Percentiles rank a stretch among this genome's conserved stretches.
phyloP scores from a whole-genome alignment of 805 yeast species.

The Scheffersomyces amazonensis region DNA sequence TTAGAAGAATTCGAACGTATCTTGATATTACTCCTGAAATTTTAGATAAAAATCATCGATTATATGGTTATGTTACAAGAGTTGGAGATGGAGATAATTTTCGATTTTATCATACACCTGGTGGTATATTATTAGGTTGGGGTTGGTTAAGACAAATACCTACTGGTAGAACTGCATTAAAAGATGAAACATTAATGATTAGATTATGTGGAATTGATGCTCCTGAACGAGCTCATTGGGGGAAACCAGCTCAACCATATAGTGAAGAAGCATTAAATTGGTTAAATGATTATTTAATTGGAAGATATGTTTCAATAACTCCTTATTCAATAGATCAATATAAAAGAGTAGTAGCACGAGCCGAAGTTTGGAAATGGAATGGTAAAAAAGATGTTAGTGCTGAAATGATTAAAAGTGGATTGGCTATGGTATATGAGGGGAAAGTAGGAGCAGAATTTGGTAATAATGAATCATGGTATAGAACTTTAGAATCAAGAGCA shows the following conservation, averaged over 20 bases:
- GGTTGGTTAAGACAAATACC: constrained; percentile 82
- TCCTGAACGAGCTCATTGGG: constrained; percentile 93
- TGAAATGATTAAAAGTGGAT: constrained; percentile 80
- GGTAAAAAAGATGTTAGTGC: constrained; percentile 80
- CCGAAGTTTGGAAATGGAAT: constrained; percentile 51
- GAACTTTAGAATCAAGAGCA: constrained; percentile 59
- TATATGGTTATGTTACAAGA: constrained; percentile 73
- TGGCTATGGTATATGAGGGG: constrained; percentile 87
- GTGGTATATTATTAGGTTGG: constrained; percentile 89
- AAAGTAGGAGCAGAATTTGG: constrained; percentile 83
- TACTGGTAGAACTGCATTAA: constrained; percentile 39
- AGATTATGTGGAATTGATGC: constrained; percentile 95
- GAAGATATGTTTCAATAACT: constrained; percentile 66
- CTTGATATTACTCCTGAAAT: constrained; percentile 36
- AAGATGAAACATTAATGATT: constrained; percentile 71
- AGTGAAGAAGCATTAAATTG: constrained; percentile 82
- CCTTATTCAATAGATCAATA: constrained; percentile 88
- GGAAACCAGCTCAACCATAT: constrained; percentile 86
- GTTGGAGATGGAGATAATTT: constrained; percentile 98
- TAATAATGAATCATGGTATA: constrained; percentile 61
- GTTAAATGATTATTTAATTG: constrained; percentile 65
- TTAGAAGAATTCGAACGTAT: constrained; percentile 31
- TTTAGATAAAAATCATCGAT: constrained; percentile 21
- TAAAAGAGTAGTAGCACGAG: constrained; percentile 81
- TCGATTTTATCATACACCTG: constrained; percentile 90